phyloP scores from a whole-genome alignment of 441 rosid species.

The Hura crepitans region DNA sequence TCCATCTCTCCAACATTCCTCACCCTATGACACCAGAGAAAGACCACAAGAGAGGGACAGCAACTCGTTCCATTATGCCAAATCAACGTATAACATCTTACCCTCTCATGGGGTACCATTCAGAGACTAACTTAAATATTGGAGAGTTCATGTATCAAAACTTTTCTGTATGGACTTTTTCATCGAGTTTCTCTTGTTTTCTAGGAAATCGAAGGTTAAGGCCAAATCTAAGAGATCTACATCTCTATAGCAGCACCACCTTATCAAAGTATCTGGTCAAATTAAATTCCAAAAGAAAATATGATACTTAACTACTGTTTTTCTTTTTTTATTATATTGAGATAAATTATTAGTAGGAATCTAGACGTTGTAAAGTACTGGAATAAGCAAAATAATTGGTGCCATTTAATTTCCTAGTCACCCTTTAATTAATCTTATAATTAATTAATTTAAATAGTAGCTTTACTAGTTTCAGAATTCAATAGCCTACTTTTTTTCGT shows the following conservation, averaged over 20 bases:
- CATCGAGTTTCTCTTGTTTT: too few species aligned
- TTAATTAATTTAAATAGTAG: background rate
- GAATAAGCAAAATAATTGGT: slow-evolving; percentile 5
- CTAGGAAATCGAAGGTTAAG: too few species aligned
- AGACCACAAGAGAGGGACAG: too few species aligned
- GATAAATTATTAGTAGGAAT: background rate
- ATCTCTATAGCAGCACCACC: background rate
- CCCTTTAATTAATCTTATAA: too few species aligned
- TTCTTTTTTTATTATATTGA: background rate
- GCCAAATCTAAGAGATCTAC: background rate
- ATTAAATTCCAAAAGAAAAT: background rate
- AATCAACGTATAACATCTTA: too few species aligned
- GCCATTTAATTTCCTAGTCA: slow-evolving; percentile 5
- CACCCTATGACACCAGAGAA: too few species aligned
- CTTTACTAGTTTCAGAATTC: background rate
- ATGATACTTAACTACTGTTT: background rate
- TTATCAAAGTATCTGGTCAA: background rate
- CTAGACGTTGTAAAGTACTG: background rate
- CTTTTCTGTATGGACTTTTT: too few species aligned
- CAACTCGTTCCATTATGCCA: too few species aligned
- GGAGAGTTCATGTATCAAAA: too few species aligned
- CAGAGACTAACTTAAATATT: too few species aligned
- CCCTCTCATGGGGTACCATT: too few species aligned
- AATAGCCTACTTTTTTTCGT: background rate
- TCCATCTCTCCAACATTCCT: too few species aligned